phyloP scores from a whole-genome alignment of 805 yeast genomes.

The Spathaspora boniae region DNA sequence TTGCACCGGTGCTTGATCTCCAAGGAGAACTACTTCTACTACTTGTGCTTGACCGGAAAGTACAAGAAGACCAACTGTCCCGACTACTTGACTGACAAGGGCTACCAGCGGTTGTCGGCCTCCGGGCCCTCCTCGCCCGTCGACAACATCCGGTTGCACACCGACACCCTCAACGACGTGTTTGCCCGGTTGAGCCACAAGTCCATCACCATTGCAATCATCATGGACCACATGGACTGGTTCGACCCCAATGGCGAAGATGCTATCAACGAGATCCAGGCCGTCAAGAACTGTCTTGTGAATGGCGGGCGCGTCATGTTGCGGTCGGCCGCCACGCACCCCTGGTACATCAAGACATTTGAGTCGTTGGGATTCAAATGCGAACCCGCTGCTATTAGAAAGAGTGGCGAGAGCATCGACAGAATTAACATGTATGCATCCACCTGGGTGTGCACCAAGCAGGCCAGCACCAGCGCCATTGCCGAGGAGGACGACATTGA shows the following conservation, averaged over 20 bases:
- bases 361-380: constrained; percentile 66
- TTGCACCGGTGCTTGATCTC: constrained; percentile 61
- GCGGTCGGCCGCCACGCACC: constrained; percentile 68
- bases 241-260: constrained; percentile 64
- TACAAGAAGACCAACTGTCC: constrained; percentile 70
- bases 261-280: constrained; percentile 63
- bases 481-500: constrained; percentile 12
- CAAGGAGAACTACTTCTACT: constrained; percentile 74
- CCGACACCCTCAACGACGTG: constrained; percentile 76
- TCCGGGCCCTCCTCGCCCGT: constrained; percentile 44
- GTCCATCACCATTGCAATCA: constrained; percentile 70
- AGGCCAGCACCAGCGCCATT: constrained; percentile 7
- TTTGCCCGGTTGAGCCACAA: constrained; percentile 59
- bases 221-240: constrained; percentile 95
- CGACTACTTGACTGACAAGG: constrained; percentile 61
- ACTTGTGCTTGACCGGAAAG: constrained; percentile 59
- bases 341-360: constrained; percentile 75
- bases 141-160: constrained; percentile 71
- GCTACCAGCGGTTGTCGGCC: constrained; percentile 48
- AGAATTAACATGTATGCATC: constrained; percentile 86
- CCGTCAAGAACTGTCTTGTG: constrained; percentile 58
- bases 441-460: constrained; percentile 77
- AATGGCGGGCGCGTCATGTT: constrained; percentile 72
- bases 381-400: constrained; percentile 66
- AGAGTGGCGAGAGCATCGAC: constrained; percentile 64